Evolutionary conservation across 1,284 basidiomycete species (phyloP).

Genomic region (Meripilus lineatus): DNA sequence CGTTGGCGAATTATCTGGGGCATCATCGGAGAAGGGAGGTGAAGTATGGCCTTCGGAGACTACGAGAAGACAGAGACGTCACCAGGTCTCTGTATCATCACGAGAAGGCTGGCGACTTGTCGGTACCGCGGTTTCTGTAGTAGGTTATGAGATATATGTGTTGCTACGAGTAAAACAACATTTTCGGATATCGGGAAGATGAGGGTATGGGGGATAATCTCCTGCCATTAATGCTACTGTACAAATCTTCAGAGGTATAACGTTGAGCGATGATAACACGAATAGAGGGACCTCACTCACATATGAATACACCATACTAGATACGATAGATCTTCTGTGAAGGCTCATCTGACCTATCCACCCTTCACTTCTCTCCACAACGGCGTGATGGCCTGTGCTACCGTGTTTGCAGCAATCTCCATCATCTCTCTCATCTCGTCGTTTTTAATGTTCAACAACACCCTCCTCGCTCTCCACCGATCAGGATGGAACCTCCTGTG

Average conservation of each 20-base stretch:
- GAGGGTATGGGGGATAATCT: not conserved
- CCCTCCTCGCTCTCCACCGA: constrained; percentile 52
- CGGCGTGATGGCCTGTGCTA: constrained; percentile 57
- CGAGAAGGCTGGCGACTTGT: too few species aligned
- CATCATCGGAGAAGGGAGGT: constrained; percentile 1
- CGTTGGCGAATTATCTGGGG: constrained; percentile 2
- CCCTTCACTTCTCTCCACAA: constrained; percentile 43
- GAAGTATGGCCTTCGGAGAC: not conserved
- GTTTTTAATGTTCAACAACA: constrained; percentile 47
- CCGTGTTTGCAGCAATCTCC: constrained; percentile 56
- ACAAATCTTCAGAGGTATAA: not conserved
- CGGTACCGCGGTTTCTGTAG: too few species aligned
- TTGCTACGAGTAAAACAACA: too few species aligned
- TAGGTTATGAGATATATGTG: too few species aligned
- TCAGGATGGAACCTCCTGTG: constrained; percentile 68
- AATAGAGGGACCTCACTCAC: not conserved
- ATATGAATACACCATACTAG: too few species aligned
- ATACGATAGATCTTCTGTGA: not conserved
- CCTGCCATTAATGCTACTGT: not conserved
- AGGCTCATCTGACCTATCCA: not conserved
- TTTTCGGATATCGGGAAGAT: not conserved
- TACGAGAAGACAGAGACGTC: too few species aligned
- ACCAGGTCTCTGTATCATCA: too few species aligned
- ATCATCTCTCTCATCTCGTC: constrained; percentile 48
- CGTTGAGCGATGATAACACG: not conserved